Base-by-base conservation (phyloP, 2,329 filamentous ascomycete genomes). In the Sordariomycetes sp. region DNA sequence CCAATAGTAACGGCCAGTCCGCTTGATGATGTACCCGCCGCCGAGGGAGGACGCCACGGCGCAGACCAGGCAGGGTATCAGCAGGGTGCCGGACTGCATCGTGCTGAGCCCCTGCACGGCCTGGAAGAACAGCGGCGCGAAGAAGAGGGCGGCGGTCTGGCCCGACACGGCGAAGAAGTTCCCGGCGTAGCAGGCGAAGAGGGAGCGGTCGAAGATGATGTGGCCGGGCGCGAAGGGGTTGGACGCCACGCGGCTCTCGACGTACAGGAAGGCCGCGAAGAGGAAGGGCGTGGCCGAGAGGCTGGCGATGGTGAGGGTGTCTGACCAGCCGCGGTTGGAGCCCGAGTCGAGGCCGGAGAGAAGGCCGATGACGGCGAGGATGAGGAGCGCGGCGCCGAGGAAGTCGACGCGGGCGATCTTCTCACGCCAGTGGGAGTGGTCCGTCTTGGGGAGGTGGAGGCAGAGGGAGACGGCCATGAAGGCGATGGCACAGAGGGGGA, bases 121-220 rank as follows among this genome's bases (percentile, higher is more conserved):
- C 70, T 93, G 89, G 71, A 88, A 89, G 70, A 87, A 90, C 2
- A 93, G 74, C 1, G 89, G 87, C n/a, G 89, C 73, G 71, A 89
- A 89, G 74, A 90, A 93, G 3, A 88, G 62, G 1, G 79, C 72
- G 0, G 81, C 79, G 65, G 76, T 72, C 60, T 77, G 72, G 16
- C 80, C 84, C 1, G 77, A 82, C 57, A 87, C 80, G 56, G 80
- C 77, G 69, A 89, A 90, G 72, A 90, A 89, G 68, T 90, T 90
- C 68, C 82, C 82, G 1, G 84, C 70, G 64, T 87, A 91, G 67
- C 81, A 83, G 2, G 87, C 82, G 55, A 89, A 77, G 32, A 92
- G 76, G 7, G 79, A 79, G 7, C 78, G 76, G 65, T 87, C 79
- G 65, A 90, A 83, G 62, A 92, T 86, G 64, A 92, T 81, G 64